These are phyloP conservation scores for Rhodosorus marinus DNA, from an alignment of 23 red algal species.

Conservation along the genomic window DNA sequence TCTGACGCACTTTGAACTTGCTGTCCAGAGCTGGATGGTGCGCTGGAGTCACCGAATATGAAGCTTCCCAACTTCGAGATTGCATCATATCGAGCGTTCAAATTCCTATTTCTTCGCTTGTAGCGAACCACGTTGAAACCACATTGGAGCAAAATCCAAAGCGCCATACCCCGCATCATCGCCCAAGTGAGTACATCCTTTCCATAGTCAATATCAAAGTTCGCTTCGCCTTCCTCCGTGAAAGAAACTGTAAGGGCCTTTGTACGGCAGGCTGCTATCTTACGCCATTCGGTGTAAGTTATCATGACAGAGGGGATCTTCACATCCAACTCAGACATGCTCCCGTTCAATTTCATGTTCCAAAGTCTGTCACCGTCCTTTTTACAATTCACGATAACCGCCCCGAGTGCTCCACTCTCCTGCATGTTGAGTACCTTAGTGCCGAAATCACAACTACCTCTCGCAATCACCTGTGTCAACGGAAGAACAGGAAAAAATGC, in stretches of 20 bases:
- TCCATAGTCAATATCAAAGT: constrained; percentile 32
- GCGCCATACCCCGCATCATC: constrained; percentile 76
- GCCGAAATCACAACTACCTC: constrained; percentile 47
- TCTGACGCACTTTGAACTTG: not conserved
- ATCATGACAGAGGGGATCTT: constrained; percentile 63
- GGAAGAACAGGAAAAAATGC: constrained; percentile 8
- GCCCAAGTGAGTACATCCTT: constrained; percentile 71
- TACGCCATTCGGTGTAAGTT: constrained; percentile 30
- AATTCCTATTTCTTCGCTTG: constrained; percentile 31
- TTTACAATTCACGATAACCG: constrained; percentile 52
- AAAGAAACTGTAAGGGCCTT: constrained; percentile 18
- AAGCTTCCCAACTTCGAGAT: constrained; percentile 29
- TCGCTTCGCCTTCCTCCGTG: constrained; percentile 37
- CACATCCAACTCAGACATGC: constrained; percentile 4
- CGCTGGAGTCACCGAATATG: constrained; percentile 1
- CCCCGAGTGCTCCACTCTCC: constrained; percentile 44
- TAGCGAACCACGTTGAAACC: constrained; percentile 71
- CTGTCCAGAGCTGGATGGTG: not conserved
- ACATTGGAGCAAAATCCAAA: constrained; percentile 86
- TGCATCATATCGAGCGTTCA: constrained; percentile 45
- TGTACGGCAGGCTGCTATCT: constrained; percentile 24
- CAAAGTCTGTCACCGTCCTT: constrained; percentile 36
- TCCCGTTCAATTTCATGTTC: constrained; percentile 58
- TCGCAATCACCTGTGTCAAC: constrained; percentile 16
- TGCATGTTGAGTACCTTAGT: constrained; percentile 43